Evolutionary conservation across 1,284 basidiomycete species (phyloP), one percentile per base, ranked within the genome.

Genomic region (Stygiomarasmius scandens): DNA sequence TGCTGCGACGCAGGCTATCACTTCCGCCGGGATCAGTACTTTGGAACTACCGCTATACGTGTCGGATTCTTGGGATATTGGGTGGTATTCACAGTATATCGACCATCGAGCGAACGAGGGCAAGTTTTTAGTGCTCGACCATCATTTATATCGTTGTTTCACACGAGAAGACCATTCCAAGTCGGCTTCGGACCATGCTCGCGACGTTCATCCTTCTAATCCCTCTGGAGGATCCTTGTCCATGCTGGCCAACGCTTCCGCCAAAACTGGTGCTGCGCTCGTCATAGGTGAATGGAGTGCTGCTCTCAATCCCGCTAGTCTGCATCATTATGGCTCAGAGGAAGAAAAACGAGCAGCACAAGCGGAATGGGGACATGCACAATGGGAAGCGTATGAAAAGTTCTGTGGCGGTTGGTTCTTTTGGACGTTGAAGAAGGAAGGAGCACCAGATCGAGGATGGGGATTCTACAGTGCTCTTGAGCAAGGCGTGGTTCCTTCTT

Each of bases 221-320:
- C 69, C 72, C 0, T 74, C 72, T 45, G 77, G 71, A 4, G 59
- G 66, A 0, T 80, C 77, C 2, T 73, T 77, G 0, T 69, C 73
- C 38, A 76, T 70, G 52, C 79, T 83, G 48, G 71, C 71, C 50
- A 78, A 68, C 57, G 80, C 76, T 34, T 67, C 74, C 3, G 24
- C 73, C 72, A 56, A 75, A 71, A 64, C 76, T 79, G n/a, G 80
- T 78, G 23, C 65, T 69, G 14, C 77, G 74, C 62, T 95, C 12
- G 79, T 95, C 51, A 79, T 95, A 0, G 91, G 86, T n/a, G 94
- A 96, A 69, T 96, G 91, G 88, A 89, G 86, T 9, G 92, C 86
- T 0, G 92, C 86, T 0, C 74, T 96, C 32, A 90, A 92, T 67
- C 85, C 86, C 0, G 77, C 78, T 1, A 89, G 87, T 1, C 71